Conservation (phyloP, 1,284 basidiomycete species). For the Fereydounia khargensis region DNA sequence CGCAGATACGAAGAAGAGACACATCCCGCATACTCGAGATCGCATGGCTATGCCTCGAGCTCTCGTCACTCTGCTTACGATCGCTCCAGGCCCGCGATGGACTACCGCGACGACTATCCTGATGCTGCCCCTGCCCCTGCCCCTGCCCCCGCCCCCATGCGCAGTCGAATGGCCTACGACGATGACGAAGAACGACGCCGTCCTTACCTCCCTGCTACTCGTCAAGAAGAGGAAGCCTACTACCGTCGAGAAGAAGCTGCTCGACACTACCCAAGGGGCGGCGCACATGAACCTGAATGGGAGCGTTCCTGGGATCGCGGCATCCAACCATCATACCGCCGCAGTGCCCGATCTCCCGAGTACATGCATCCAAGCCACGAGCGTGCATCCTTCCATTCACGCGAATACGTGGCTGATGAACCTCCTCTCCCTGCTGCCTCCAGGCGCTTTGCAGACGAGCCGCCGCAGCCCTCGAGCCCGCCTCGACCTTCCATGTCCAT, state of each 20-base stretch:
- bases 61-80: slow-evolving; percentile 10
- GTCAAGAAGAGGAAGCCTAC: neutral
- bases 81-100: slow-evolving; percentile 4
- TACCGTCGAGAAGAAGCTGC: neutral
- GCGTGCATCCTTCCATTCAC: neutral
- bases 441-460: no score
- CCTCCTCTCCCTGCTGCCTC: no score
- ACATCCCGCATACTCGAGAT: slow-evolving; percentile 19
- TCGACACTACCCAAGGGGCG: no score
- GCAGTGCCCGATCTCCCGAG: slow-evolving; percentile 7
- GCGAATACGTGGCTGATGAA: slow-evolving; percentile 7
- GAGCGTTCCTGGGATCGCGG: neutral
- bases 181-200: slow-evolving; percentile 10
- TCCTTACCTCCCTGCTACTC: no score
- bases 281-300: neutral
- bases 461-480: slow-evolving; percentile 14
- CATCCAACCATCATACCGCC: slow-evolving; percentile 36
- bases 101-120: no score
- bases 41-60: slow-evolving; percentile 11
- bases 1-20: slow-evolving; percentile 13
- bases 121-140: no score
- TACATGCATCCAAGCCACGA: neutral
- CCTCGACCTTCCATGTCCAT: slow-evolving; percentile 34
- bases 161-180: slow-evolving; percentile 1
- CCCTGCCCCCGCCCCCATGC: no score